Evolutionary conservation across 2,329 filamentous ascomycete genomes (phyloP), one percentile per base, ranked within the genome.

Genomic region (Nothophoma quercina): DNA sequence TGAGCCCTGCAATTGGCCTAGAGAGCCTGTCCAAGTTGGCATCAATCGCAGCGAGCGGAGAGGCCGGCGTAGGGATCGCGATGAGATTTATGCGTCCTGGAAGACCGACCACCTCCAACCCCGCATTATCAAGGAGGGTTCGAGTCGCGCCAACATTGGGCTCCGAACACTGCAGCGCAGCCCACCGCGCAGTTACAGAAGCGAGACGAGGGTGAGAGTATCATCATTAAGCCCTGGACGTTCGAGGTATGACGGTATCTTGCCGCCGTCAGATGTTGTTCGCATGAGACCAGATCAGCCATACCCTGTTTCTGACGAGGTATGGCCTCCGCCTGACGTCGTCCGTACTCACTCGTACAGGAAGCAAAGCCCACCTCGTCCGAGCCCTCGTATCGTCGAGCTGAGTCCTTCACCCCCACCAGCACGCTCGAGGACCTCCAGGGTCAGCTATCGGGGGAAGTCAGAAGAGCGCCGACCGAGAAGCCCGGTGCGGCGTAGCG

Each of bases 1-100:
- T 13, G 58, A 62, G n/a, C 63, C 59, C n/a, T 68, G 67, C 29
- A 56, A 68, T 10, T 71, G 62, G 64, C 63, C 63, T 57, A 56
- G 55, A 21, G 56, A 63, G 22, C 34, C 59, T 22, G 42, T 64
- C 23, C 54, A 52, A 10, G 48, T 67, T 21, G 52, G 62, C 23
- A 51, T 64, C 12, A 60, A 58, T 15, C 36, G 56, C 21, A 42
- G 42, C 23, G 64, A 65, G 35, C 46, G 42, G 6, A 61, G 69
- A 21, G 69, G 70, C 22, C 63, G 65, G n/a, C 47, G 28, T 21
- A 60, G 58, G 32, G 59, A 42, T 33, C 61, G 68, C 30, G 60
- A 68, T 5, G 60, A 65, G 7, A 42, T 57, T 9, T 58, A 62
- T 39, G 43, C 60, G 6, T 38, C 58, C 6, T 50, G 43, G 21